A percentile compares a stretch with the other conserved stretches of the same genome.
phyloP scores from a whole-genome alignment of 169 alveolate genomes.

The Eimeria acervulina region DNA sequence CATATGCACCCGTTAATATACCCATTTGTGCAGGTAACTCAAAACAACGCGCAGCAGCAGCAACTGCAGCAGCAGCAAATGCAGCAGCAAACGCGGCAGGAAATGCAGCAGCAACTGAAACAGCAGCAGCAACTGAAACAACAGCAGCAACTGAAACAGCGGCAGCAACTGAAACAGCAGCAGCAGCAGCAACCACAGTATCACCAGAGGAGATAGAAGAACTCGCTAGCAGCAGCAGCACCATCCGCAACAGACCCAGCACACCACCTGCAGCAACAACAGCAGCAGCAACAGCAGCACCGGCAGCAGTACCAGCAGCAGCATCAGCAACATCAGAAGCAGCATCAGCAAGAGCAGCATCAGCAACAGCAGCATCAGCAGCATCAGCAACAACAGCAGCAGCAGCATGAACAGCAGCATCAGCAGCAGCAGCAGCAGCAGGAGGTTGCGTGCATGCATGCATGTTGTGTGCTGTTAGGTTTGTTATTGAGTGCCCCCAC shows the following conservation, averaged over 20 bases:
- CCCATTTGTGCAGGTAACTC: constrained; percentile 81
- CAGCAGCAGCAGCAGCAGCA: constrained; percentile 9
- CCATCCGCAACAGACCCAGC: no score
- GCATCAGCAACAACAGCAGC: neutral
- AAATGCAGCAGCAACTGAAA: constrained; percentile 81
- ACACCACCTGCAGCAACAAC: neutral
- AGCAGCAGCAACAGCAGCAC: neutral
- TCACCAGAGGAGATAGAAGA: no score
- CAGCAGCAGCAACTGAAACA: no score
- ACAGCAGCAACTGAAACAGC: no score
- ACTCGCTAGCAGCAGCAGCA: no score
- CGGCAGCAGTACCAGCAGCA: neutral
- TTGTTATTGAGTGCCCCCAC: constrained; percentile 64
- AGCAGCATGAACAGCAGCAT: no score
- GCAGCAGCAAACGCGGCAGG: constrained; percentile 66
- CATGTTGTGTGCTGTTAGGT: neutral
- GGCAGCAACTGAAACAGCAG: no score
- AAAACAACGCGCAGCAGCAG: neutral
- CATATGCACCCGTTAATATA: constrained; percentile 81
- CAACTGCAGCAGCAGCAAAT: constrained; percentile 11
- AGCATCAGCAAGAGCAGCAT: neutral
- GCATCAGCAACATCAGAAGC: no score
- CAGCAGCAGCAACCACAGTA: no score
- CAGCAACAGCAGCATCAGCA: neutral
- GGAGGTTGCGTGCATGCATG: no score